Evolutionary conservation across 2,329 filamentous ascomycete species (phyloP).

Genomic region (Apiospora kogelbergensis): DNA sequence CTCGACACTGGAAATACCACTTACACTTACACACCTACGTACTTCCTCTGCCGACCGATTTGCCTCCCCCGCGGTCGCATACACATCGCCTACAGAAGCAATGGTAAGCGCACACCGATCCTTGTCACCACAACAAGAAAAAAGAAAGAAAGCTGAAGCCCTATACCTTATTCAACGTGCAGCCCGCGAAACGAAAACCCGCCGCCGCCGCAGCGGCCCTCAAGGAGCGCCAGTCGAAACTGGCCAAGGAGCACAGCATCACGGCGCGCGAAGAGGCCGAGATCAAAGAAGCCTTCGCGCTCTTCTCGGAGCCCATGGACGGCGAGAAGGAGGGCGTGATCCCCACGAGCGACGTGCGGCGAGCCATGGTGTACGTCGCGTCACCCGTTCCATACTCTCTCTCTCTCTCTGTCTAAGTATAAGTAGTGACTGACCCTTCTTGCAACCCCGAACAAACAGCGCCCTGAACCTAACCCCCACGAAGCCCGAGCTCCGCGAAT

Average conservation of each 20-base stretch:
- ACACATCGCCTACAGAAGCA: background rate
- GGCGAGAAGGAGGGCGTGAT: constrained; percentile 74
- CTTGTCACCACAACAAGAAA: background rate
- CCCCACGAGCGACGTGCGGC: constrained; percentile 65
- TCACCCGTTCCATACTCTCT: background rate
- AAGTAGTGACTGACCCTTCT: background rate
- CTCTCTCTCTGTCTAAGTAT: background rate
- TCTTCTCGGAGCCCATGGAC: constrained; percentile 73
- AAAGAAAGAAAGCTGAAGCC: background rate
- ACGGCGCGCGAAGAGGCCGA: constrained; percentile 81
- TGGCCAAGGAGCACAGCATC: constrained; percentile 89
- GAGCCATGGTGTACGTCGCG: constrained; percentile 70
- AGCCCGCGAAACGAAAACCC: constrained; percentile 57
- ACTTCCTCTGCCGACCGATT: background rate
- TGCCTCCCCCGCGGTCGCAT: background rate
- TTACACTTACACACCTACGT: background rate
- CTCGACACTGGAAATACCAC: background rate
- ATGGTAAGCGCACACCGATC: background rate
- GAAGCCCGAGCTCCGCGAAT: constrained; percentile 69
- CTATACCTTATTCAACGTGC: background rate
- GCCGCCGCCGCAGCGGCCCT: constrained; percentile 28
- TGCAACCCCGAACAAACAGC: constrained; percentile 45
- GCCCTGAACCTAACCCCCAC: constrained; percentile 77
- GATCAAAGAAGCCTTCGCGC: constrained; percentile 84
- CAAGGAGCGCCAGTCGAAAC: constrained; percentile 71